phyloP scores from a whole-genome alignment of 2,329 filamentous ascomycete species.

The Cordyceps javanica region DNA sequence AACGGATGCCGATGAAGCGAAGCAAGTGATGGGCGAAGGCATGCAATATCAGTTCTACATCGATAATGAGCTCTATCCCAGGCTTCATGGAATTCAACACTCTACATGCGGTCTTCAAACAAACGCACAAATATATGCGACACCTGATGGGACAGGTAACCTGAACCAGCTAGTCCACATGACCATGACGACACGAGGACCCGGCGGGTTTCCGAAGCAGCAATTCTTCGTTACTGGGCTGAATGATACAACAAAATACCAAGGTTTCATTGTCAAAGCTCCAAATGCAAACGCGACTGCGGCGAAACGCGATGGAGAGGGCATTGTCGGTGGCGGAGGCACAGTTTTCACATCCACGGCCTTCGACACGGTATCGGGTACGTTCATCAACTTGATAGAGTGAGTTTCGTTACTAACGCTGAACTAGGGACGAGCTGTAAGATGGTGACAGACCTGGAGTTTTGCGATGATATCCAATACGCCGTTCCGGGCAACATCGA shows the following conservation, averaged over 20 bases:
- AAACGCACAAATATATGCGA: conserved; percentile 57
- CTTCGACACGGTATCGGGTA: conserved; percentile 77
- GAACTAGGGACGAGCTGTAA: conserved; percentile 69
- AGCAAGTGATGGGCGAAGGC: conserved; percentile 42
- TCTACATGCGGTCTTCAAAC: conserved; percentile 77
- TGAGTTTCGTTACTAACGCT: neutral
- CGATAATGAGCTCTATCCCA: conserved; percentile 52
- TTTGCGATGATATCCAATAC: conserved; percentile 85
- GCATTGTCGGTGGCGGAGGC: conserved; percentile 63
- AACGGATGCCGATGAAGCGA: conserved; percentile 45
- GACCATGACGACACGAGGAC: conserved; percentile 63
- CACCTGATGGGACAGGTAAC: conserved; percentile 40
- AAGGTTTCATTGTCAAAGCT: conserved; percentile 64
- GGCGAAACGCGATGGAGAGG: conserved; percentile 24
- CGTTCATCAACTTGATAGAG: conserved; percentile 19
- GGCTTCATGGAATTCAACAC: conserved; percentile 62
- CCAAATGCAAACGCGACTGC: conserved; percentile 41
- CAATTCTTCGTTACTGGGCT: conserved; percentile 81
- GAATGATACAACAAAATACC: conserved; percentile 65
- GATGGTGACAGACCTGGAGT: conserved; percentile 77
- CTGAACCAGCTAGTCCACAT: conserved; percentile 43
- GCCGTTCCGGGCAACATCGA: conserved; percentile 76
- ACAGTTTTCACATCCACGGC: conserved; percentile 63
- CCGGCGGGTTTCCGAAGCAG: conserved; percentile 66
- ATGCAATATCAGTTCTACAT: conserved; percentile 75